A percentile compares a stretch with the other conserved stretches of the same genome.
phyloP scores from a whole-genome alignment of 2,329 filamentous ascomycete species.

The Zopfia rhizophila region DNA sequence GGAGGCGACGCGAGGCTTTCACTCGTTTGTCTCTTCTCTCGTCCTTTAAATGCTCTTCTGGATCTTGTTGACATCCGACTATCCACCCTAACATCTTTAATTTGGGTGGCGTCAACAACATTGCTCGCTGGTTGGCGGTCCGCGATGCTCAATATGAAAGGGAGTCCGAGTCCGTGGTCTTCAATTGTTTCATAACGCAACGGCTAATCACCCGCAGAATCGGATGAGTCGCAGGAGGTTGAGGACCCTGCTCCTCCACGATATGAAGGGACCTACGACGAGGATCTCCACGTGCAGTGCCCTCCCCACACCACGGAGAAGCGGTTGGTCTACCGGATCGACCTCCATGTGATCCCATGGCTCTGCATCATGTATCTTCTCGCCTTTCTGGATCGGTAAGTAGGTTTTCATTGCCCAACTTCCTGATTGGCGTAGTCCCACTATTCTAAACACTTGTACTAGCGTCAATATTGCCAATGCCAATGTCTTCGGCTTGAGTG shows the following conservation, averaged over 20 bases:
- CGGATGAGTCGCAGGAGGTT: constrained; percentile 26
- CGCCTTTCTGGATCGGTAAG: constrained; percentile 58
- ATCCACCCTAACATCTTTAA: no score
- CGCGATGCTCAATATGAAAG: no score
- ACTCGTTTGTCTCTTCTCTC: no score
- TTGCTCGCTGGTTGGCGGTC: no score
- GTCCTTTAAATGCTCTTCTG: no score
- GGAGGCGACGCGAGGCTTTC: no score
- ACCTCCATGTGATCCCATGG: constrained; percentile 60
- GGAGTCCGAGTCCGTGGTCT: no score
- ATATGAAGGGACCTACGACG: constrained; percentile 46
- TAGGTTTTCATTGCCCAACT: not conserved
- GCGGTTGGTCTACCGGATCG: constrained; percentile 58
- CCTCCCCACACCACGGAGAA: constrained; percentile 62
- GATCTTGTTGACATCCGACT: no score
- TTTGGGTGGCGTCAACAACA: no score
- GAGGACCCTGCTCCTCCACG: constrained; percentile 26
- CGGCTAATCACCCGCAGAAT: constrained; percentile 31
- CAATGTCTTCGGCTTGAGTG: constrained; percentile 61
- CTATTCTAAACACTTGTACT: constrained; percentile 15
- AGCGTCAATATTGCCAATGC: constrained; percentile 66
- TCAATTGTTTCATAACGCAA: no score
- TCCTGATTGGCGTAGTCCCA: not conserved
- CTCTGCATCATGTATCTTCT: constrained; percentile 63
- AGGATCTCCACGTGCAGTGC: constrained; percentile 54